Evolutionary conservation across 2,329 filamentous ascomycete genomes (phyloP), one percentile per base, ranked within the genome.

Genomic region (Thyridium curvatum): DNA sequence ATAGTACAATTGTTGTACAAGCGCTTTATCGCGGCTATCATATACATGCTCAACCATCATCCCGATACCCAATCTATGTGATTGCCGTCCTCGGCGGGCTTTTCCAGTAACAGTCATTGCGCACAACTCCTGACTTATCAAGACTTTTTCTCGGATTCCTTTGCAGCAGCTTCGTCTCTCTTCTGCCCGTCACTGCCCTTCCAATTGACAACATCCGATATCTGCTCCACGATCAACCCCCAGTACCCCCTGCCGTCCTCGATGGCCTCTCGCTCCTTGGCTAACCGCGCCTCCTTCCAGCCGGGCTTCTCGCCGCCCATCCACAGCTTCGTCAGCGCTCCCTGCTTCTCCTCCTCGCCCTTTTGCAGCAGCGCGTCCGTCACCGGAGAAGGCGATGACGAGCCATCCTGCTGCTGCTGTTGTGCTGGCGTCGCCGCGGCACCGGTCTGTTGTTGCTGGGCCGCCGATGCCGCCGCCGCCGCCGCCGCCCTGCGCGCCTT

Each of bases 181-280:
- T 46, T 46, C 10, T 43, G 43, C 3, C 36, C 47, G 14, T 44
- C 31, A 30, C 61, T 62, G 30, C 52, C 59, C 47, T 38, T 49
- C 50, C 55, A 74, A 26, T 26, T 26, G 21, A 26, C 21, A 12
- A 76, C 76, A 45, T 80, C 74, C n/a, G 58, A 57, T 39, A 79
- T 61, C 55, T 79, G 74, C 8, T 76, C 71, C 44, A 69, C 58
- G 39, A 79, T 79, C 41, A 80, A 61, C 29, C 70, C 72, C 44
- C 68, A 69, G 51, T 76, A 67, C 3, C 74, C 74, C 49, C 70
- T 72, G 4, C 76, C 76, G 44, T 76, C 69, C 37, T 71, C 65
- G 30, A 79, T 54, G 41, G 71, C 73, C 55, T 68, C 69, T 43
- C 62, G 62, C 50, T 78, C 72, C 53, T 69, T 65, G 51, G 65